These are phyloP conservation scores for Populus hybrid DNA, from an alignment of 441 rosid species.

Conservation along the genomic window DNA sequence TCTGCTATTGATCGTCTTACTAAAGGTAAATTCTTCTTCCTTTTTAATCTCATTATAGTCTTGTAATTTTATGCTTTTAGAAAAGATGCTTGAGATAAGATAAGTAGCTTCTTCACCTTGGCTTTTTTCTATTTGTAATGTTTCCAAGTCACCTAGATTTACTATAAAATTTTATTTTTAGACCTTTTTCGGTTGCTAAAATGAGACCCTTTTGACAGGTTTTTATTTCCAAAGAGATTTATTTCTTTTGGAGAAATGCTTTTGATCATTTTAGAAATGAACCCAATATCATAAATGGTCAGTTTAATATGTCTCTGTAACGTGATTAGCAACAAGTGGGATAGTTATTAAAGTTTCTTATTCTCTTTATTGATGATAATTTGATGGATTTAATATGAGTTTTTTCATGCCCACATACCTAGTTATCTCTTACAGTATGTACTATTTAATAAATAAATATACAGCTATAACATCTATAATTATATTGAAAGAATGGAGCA, in stretches of 20 bases:
- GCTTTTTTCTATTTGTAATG: no score
- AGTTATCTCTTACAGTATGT: no score
- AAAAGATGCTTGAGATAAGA: no score
- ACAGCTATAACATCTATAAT: background rate
- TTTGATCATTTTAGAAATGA: background rate
- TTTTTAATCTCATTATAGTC: no score
- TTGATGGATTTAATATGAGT: no score
- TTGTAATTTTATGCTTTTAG: background rate
- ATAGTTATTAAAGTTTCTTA: no score
- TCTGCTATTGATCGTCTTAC: background rate
- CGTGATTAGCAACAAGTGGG: background rate
- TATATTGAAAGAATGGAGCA: background rate
- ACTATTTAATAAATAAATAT: no score
- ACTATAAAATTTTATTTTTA: no score
- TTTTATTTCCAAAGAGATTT: background rate
- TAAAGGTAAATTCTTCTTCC: conserved; percentile 34
- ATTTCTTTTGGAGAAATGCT: background rate
- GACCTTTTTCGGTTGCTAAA: background rate
- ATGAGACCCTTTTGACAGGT: background rate
- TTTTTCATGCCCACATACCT: no score
- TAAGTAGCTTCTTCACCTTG: no score
- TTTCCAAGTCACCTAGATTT: no score
- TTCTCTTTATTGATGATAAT: no score
- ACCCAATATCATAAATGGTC: background rate
- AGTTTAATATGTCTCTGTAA: background rate